Evolutionary conservation across 1,284 basidiomycete species (phyloP), one percentile per base, ranked within the genome.

Genomic region (Volvariella surrecta): DNA sequence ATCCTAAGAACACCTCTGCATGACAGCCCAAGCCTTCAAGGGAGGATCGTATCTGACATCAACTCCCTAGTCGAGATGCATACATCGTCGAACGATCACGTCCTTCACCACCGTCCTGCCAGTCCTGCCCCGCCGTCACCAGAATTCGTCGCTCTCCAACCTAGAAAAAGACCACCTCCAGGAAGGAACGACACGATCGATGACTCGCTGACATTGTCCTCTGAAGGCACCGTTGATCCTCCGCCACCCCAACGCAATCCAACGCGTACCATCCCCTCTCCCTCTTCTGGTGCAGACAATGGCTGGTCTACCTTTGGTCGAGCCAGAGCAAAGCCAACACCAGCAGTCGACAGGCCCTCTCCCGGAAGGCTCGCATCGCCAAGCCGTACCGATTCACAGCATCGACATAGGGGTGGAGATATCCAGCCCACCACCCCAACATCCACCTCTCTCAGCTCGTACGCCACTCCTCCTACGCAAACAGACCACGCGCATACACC

Each of bases 21-120:
- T 11, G 24, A 28, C 6, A 28, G 24, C 24, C 24, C 24, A 28
- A 6, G 6, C 6, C 24, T 55, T 10, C 45, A 58, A 22, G 54
- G 52, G 20, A 62, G 57, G 50, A 67, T 66, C 32, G 63, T 64
- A 45, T 62, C 62, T 44, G 52, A 67, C 42, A 51, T 64, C 21
- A 57, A 61, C 44, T 55, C 58, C 30, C 53, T 64, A 3, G 54
- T 57, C 32, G 49, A 50, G 39, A 50, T 54, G 37, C 38, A 49
- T 13, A 41, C 40, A 22, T 43, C 46, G n/a, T n/a, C n/a, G n/a
- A n/a, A n/a, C n/a, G n/a, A n/a, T n/a, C 41, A 32, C 22, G 41
- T n/a, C n/a, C n/a, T n/a, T n/a, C n/a, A n/a, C n/a, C n/a, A n/a
- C n/a, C n/a, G n/a, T n/a, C n/a, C n/a, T n/a, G n/a, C n/a, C n/a